Evolutionary conservation across 2,329 filamentous ascomycete genomes (phyloP), one percentile per base, ranked within the genome.

Genomic region (Ramularia collo-cygni): DNA sequence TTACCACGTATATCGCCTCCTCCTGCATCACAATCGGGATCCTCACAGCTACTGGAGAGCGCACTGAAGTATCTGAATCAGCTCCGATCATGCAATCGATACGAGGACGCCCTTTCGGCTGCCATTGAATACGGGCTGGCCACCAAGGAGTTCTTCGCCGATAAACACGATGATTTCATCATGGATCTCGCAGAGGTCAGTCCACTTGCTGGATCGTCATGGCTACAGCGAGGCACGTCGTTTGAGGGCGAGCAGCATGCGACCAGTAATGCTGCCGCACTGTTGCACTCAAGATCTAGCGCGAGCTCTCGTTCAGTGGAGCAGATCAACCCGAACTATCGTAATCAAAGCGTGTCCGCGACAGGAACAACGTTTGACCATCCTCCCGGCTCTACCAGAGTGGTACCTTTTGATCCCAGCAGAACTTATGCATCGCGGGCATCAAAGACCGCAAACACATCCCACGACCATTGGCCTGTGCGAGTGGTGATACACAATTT

Each of bases 401-500:
- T 53, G 17, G 38, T 42, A 30, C 38, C 48, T 4, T 58, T 59
- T 35, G 58, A 61, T 35, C 50, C 59, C 2, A 56, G 54, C 10
- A 56, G 64, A 42, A 47, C 54, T 51, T 49, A 59, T 14, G 44
- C 29, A 53, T 54, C 44, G 40, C 6, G 38, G 43, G 28, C 28
- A 38, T n/a, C n/a, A n/a, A n/a, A n/a, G 42, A 21, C 31, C 31
- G 10, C 21, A 10, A 18, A 28, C 37, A 15, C 37, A 34, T 21
- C 38, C 19, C 72, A 76, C 40, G 76, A 81, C 50, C 71, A 73
- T 31, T 83, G 79, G 79, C 78, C 78, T 5, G 79, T 83, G 21
- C 79, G 77, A 46, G 78, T 83, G 38, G 79, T 72, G 2, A 73
- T 83, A 28, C 77, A 82, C 52, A 66, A 71, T 13, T 70, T 83